Evolutionary conservation across 1,139 yeast species (phyloP).

Genomic region (Taphrina confusa): DNA sequence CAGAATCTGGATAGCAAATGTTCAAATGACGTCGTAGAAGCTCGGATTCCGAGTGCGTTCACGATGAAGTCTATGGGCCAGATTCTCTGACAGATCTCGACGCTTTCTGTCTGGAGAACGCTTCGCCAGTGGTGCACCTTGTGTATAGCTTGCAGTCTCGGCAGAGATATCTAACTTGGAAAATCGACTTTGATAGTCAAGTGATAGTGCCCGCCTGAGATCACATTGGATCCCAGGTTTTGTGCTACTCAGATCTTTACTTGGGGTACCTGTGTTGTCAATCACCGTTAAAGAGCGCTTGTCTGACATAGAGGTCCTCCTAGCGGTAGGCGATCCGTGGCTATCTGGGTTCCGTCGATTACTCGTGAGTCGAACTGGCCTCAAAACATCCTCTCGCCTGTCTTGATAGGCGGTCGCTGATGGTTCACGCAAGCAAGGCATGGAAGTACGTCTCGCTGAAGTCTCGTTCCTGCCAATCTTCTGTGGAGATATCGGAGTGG

Average conservation of each 20-base stretch:
- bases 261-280: slow-evolving; percentile 1
- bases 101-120: slow-evolving; percentile 13
- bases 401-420: background rate
- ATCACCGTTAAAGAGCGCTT: background rate
- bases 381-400: background rate
- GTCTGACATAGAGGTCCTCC: background rate
- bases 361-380: background rate
- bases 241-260: slow-evolving; percentile 2
- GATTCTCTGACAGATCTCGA: slow-evolving; percentile 14
- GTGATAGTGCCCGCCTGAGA: slow-evolving; percentile 23
- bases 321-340: background rate
- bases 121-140: slow-evolving; percentile 23
- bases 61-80: slow-evolving; percentile 25
- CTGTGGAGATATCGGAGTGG: background rate
- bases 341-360: background rate
- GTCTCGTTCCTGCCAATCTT: background rate
- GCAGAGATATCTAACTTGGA: slow-evolving; percentile 20
- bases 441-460: slow-evolving; percentile 1
- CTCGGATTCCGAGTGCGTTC: slow-evolving; percentile 16
- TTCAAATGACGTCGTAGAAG: slow-evolving; percentile 20
- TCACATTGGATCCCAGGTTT: slow-evolving; percentile 33
- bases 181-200: slow-evolving; percentile 28
- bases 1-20: too few species aligned
- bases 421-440: slow-evolving; percentile 1
- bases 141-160: slow-evolving; percentile 20